Evolutionary conservation across 2,329 filamentous ascomycete genomes (phyloP), one percentile per base, ranked within the genome.

Genomic region (Botrytis aclada): DNA sequence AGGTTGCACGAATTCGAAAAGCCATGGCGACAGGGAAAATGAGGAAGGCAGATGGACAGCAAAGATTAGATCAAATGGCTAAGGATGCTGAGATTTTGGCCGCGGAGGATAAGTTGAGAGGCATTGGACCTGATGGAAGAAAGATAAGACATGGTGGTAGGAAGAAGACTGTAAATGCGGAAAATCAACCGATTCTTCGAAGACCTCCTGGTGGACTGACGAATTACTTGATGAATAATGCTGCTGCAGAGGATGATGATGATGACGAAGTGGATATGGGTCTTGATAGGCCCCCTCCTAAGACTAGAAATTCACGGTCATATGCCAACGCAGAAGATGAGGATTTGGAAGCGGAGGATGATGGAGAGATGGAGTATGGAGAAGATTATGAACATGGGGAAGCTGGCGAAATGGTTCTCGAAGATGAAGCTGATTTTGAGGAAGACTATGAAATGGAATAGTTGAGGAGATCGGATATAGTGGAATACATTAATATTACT

Each of bases 31-130:
- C 39, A 20, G 61, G 72, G 4, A 72, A 60, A 63, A 74, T 74
- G 41, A 70, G 56, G 22, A 56, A 10, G 1, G 54, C 65, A 4
- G 73, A 73, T 64, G 73, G 32, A n/a, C 56, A 71, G 69, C 69
- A 71, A 47, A 74, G 74, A 25, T 63, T 79, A 43, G 69, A 69
- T 62, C 74, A 76, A 45, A 79, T 79, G 74, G 74, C 77, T 56
- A 65, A 66, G 39, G 74, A 76, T 45, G 75, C 75, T 64, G 60
- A 74, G 32, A 61, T 72, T 39, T 67, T 71, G 43, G 58, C 47
- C 32, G 58, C 72, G 29, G 41, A 63, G 41, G 60, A 74, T 29
- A 73, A 66, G 9, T 20, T 61, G 9, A 72, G 70, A 37, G 71
- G 58, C 9, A 51, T 64, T 37, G 71, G 64, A 37, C 60, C 47